Evolutionary conservation across 2,329 filamentous ascomycete species (phyloP), one percentile per base, ranked within the genome.

Genomic region (Tolypocladium inflatum): DNA sequence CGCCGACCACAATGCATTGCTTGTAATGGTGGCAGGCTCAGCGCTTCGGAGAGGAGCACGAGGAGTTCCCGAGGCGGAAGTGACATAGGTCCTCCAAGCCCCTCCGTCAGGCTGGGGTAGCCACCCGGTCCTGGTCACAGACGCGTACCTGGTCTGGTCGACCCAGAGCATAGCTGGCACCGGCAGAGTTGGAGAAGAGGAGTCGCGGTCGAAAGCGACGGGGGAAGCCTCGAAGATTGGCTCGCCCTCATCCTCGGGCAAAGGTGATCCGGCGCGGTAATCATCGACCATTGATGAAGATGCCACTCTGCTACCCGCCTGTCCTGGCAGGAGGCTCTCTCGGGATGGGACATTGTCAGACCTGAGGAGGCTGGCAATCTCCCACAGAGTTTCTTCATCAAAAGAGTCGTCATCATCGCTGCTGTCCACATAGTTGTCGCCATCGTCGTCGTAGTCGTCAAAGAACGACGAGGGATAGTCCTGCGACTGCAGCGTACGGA

Each of bases 361-460:
- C 67, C 80, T 78, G 13, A 86, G 72, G 45, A 86, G 73, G 60
- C 74, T 83, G 59, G 83, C 83, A 70, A 87, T 86, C 66, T 86
- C 83, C 80, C 82, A 85, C 33, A 86, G 71, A 1, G 82, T 86
- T 11, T 73, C 79, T 70, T 86, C 83, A 60, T 86, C 83, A 61
- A 86, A 85, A 26, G 76, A 78, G 55, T 73, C 68, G 21, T 69
- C 67, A 37, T 74, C 68, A 1, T 71, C 67, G 21, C 68, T 70
- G 33, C 67, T 67, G 2, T 68, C 68, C 1, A 67, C 68, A 35
- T 64, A 63, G 21, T 70, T 66, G 21, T 71, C 72, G 26, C 68
- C 67, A 8, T 70, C 68, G 1, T 83, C 80, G 55, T 84, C 80
- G 61, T 83, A 82, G 58, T 85, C 79, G 58, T 86, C 82, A 65